These are phyloP conservation scores for Globisporangium cederbergense DNA, from an alignment of 352 stramenopile species.

Conservation along the genomic window DNA sequence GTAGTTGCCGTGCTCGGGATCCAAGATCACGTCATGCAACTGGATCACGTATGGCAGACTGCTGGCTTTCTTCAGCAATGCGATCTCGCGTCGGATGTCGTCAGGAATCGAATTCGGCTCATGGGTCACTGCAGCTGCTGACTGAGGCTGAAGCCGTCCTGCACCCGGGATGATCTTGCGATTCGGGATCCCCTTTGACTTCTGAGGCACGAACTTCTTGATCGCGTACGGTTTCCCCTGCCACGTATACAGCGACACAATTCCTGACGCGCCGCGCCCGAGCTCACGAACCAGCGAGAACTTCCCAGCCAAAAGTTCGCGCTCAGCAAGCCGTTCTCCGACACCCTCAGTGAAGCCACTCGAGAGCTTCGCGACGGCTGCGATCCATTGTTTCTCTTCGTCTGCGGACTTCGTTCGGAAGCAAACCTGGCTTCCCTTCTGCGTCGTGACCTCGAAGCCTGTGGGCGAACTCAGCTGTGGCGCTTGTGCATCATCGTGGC, in stretches of 20 bases:
- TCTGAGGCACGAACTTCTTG: conserved; percentile 67
- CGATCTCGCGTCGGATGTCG: conserved; percentile 66
- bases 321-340: conserved; percentile 42
- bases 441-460: conserved; percentile 36
- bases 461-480: background rate
- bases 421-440: conserved; percentile 23
- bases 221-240: conserved; percentile 62
- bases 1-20: conserved; percentile 48
- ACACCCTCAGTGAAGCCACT: conserved; percentile 51
- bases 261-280: conserved; percentile 60
- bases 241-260: conserved; percentile 72
- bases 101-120: conserved; percentile 33
- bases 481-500: background rate
- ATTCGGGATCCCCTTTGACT: conserved; percentile 50
- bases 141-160: background rate
- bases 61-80: conserved; percentile 73
- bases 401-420: conserved; percentile 41
- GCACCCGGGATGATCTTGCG: conserved; percentile 28
- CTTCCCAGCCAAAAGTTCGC: conserved; percentile 59
- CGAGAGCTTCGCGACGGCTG: conserved; percentile 31
- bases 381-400: conserved; percentile 46
- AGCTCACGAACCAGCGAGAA: conserved; percentile 71
- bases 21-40: conserved; percentile 74
- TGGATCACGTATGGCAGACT: conserved; percentile 61
- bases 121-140: background rate